Base-by-base conservation (phyloP, 495 filamentous ascomycete species). In the Aspergillus carlsbadensis region DNA sequence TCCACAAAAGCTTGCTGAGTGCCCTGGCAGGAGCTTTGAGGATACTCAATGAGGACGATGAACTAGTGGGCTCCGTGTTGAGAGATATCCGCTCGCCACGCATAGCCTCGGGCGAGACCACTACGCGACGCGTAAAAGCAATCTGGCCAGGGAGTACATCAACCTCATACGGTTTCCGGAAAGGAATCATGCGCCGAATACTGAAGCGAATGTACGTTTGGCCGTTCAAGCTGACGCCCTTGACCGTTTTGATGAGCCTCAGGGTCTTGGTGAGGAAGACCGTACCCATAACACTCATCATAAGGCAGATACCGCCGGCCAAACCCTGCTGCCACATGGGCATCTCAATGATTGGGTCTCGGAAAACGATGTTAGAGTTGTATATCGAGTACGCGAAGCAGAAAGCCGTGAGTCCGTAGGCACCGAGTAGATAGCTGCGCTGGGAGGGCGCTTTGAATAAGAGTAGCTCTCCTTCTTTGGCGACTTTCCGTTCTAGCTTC, bases 391-490 rank as follows among this genome's bases (percentile, higher is more conserved):
- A 85, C 13, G 70, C 63, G 50, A 87, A 74, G 69, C 82, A 87
- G 65, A 84, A 85, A 20, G 71, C 57, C 6, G 76, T 75, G 14
- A 82, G 70, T 34, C 70, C 64, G 63, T 87, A 85, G 63, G 80
- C 80, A 34, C 80, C 79, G 37, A 80, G 51, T 33, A 82, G 66
- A 68, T 82, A 88, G 60, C 74, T 69, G 50, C 77, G 75, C 58
- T 89, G 84, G 5, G 85, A 84, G 5, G 78, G 84, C 0, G 82
- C 78, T 54, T 83, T 71, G 73, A 85, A 91, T 31, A 90, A 70
- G 0, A 81, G 39, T 10, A 77, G 56, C n/a, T 72, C 57, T 15
- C 74, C 72, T 39, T 71, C 60, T 52, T 61, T 71, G 36, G 70
- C 63, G 13, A 76, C 69, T 57, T 74, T 73, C 7, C 63, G 58